Evolutionary conservation across 2,329 filamentous ascomycete species (phyloP).

Genomic region (Xylariales sp.): DNA sequence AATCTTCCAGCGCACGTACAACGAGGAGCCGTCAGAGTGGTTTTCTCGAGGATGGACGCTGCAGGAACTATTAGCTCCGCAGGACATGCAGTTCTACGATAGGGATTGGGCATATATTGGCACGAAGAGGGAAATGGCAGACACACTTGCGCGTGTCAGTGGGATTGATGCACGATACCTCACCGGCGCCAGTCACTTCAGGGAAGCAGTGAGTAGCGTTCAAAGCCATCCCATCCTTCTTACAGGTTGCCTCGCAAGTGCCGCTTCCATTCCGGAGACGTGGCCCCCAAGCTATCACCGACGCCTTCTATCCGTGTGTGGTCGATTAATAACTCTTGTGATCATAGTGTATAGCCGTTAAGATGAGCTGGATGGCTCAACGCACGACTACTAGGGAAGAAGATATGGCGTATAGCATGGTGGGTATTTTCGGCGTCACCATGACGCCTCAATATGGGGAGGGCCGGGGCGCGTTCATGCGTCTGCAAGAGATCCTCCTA

Average conservation of each 20-base stretch:
- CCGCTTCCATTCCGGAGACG: too few species aligned
- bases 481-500: slow-evolving; percentile 35
- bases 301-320: neutral
- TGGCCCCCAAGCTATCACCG: neutral
- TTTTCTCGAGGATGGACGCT: slow-evolving; percentile 36
- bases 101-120: slow-evolving; percentile 42
- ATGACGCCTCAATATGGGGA: slow-evolving; percentile 50
- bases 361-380: slow-evolving; percentile 49
- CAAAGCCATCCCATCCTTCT: too few species aligned
- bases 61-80: slow-evolving; percentile 40
- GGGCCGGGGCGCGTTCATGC: slow-evolving; percentile 43
- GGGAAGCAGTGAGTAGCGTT: slow-evolving; percentile 28
- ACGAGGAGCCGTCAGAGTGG: slow-evolving; percentile 30
- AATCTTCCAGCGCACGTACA: slow-evolving; percentile 17
- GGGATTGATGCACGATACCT: slow-evolving; percentile 41
- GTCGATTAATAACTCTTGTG: neutral
- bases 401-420: slow-evolving; percentile 48
- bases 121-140: slow-evolving; percentile 35
- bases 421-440: slow-evolving; percentile 49
- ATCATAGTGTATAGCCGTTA: slow-evolving; percentile 42
- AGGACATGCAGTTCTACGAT: slow-evolving; percentile 44
- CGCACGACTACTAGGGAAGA: slow-evolving; percentile 42
- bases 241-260: neutral
- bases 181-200: slow-evolving; percentile 29
- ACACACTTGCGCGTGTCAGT: slow-evolving; percentile 46